phyloP scores from a whole-genome alignment of 306 rosid genomes.

The Pterocarpus macrocarpus region DNA sequence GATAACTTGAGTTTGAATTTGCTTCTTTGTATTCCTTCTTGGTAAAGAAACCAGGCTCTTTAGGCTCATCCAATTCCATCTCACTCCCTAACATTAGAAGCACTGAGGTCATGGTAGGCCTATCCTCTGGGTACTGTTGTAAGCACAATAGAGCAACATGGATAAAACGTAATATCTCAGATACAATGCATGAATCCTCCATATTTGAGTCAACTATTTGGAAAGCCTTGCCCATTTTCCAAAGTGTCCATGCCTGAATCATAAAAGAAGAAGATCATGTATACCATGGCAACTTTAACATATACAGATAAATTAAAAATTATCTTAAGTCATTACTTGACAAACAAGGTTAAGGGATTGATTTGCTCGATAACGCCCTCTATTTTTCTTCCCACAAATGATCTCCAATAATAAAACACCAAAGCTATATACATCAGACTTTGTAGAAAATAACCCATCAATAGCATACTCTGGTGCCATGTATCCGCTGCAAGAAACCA shows the following conservation, averaged over 20 bases:
- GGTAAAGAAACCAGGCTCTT: conserved; percentile 42
- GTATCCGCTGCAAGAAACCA: conserved; percentile 39
- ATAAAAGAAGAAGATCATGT: background rate
- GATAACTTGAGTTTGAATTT: background rate
- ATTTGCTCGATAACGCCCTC: conserved; percentile 40
- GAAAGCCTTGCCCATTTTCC: conserved; percentile 44
- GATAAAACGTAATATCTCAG: conserved; percentile 53
- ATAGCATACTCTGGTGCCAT: conserved; percentile 58
- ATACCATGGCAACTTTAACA: background rate
- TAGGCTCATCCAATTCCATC: conserved; percentile 48
- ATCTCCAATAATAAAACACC: conserved; percentile 56
- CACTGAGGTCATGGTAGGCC: conserved; percentile 41
- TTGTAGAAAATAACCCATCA: conserved; percentile 50
- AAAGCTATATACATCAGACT: conserved; percentile 36
- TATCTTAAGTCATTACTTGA: conserved; percentile 36
- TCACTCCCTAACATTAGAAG: conserved; percentile 49
- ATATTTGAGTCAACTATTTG: conserved; percentile 47
- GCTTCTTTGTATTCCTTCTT: background rate
- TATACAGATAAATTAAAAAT: background rate
- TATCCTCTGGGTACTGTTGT: conserved; percentile 47
- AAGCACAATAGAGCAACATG: conserved; percentile 57
- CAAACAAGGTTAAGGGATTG: conserved; percentile 49
- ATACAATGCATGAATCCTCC: background rate
- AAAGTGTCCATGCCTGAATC: conserved; percentile 56
- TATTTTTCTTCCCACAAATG: conserved; percentile 51